Conservation (phyloP, 768 basidiomycete species). For the Termitomyces sp. region DNA sequence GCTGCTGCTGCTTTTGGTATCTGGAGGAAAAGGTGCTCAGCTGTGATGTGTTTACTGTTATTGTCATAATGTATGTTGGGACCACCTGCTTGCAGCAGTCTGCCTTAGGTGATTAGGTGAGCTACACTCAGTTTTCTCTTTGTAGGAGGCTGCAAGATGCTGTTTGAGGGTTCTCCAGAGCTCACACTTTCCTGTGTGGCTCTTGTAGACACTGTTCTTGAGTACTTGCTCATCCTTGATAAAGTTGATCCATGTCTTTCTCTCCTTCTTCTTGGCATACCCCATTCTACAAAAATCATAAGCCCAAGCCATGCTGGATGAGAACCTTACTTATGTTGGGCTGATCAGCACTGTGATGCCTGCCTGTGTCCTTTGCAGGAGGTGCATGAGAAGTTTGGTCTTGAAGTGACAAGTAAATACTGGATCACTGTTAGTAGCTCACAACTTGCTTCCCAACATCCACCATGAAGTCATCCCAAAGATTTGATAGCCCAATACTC, state of each 20-base stretch:
- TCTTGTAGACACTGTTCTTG: slow-evolving; percentile 88
- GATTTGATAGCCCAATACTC: slow-evolving; percentile 79
- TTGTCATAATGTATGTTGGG: slow-evolving; percentile 27
- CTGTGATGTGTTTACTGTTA: too few species aligned
- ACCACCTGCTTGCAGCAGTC: slow-evolving; percentile 74
- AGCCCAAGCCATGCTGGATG: neutral
- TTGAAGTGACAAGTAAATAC: slow-evolving; percentile 91
- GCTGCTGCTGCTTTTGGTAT: too few species aligned
- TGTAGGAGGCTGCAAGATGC: slow-evolving; percentile 79
- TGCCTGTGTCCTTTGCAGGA: slow-evolving; percentile 78
- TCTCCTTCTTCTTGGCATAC: slow-evolving; percentile 97
- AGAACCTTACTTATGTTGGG: slow-evolving; percentile 58
- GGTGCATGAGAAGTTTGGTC: slow-evolving; percentile 84
- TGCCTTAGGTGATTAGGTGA: slow-evolving; percentile 82
- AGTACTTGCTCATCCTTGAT: slow-evolving; percentile 83
- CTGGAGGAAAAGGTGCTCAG: too few species aligned
- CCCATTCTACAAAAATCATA: slow-evolving; percentile 51
- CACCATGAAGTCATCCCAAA: slow-evolving; percentile 96
- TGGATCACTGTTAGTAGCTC: slow-evolving; percentile 56
- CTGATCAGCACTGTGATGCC: slow-evolving; percentile 70
- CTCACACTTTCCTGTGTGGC: slow-evolving; percentile 81
- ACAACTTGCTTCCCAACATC: slow-evolving; percentile 14
- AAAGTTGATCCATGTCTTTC: slow-evolving; percentile 82
- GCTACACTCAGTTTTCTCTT: slow-evolving; percentile 86
- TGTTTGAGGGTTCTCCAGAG: slow-evolving; percentile 82